Evolutionary conservation across 768 basidiomycete species (phyloP), one percentile per base, ranked within the genome.

Genomic region (Lactarius psammicola): DNA sequence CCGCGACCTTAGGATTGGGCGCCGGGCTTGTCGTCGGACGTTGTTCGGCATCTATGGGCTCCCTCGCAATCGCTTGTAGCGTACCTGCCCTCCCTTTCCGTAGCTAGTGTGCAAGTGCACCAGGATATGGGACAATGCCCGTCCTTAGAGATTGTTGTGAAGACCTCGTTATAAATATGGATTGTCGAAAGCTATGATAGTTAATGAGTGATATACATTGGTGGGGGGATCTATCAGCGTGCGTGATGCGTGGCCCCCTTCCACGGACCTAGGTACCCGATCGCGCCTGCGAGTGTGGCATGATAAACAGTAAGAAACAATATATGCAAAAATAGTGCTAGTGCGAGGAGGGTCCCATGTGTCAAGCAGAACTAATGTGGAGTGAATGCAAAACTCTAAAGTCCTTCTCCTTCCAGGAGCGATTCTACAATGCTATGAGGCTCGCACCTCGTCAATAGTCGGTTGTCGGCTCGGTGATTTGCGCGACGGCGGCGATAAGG

Each of bases 161-260:
- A 53, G 15, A 26, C 13, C 18, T 7, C n/a, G 15, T 40, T 62
- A 38, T 53, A 38, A 28, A 49, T 34, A 51, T 60, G 60, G 46
- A 56, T n/a, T 34, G 30, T 55, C 33, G 34, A 40, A 62, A 28
- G 28, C 53, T 11, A n/a, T n/a, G n/a, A n/a, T n/a, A 34, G 13
- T 11, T n/a, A 44, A 18, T 63, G 58, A 55, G 57, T 55, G 36
- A 58, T 61, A 66, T 61, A 68, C 65, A 68, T 33, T 46, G 67
- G 38, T 62, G 62, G 59, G 51, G 17, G 17, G 33, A 40, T 66
- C 56, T 62, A 66, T 59, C 60, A 56, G 46, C 62, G 57, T 20
- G 49, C 20, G 38, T 57, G 64, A 61, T 61, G 51, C 38, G n/a
- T 53, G n/a, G 55, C 28, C 34, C 61, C 33, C 55, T 34, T 31